Base-by-base conservation (phyloP, 169 alveolate species). In the Blepharisma undulans region DNA sequence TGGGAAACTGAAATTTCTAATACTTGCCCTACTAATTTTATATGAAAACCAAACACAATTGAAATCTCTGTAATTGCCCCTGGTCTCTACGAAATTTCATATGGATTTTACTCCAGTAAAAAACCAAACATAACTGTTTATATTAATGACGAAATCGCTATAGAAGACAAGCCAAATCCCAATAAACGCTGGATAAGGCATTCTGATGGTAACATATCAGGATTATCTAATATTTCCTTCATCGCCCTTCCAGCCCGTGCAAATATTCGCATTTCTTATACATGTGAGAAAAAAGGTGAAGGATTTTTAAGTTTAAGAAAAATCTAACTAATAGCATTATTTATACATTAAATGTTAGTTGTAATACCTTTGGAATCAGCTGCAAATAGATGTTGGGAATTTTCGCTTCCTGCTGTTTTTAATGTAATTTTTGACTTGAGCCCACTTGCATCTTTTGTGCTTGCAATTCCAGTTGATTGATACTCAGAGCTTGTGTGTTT, bases 181-280 rank as follows among this genome's bases (percentile, higher is more conserved):
- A 61, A 22, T 12, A n/a, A n/a, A 10, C 30, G 22, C 6, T 82
- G 90, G 33, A 61, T 33, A 18, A 34, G 95, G 88, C 97, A 95
- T 92, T 90, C 95, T 27, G 79, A 94, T 36, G 98, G 97, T 7
- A 95, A 93, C 92, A 92, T 94, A 1, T 76, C 94, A 25, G 97
- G 97, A 7, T 48, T 90, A 27, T 91, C 95, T 25, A 66, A 94
- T 82, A 81, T 91, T 33, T 96, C 93, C 84, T 97, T 87, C 91
- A 91, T 97, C 60, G 92, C 96, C 19, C 89, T 97, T 8, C 98
- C 98, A 30, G 97, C 96, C 77, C 94, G 97, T 84, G 97, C 99
- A 3, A 94, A 96, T 91, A 82, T 97, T 12, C 87, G 94, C 25
- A 82, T 97, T 72, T 76, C 97, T 19, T 97, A 92, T 89, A 84